These are phyloP conservation scores for Lactifluus subvellereus DNA, from an alignment of 768 basidiomycete species.

Conservation along the genomic window DNA sequence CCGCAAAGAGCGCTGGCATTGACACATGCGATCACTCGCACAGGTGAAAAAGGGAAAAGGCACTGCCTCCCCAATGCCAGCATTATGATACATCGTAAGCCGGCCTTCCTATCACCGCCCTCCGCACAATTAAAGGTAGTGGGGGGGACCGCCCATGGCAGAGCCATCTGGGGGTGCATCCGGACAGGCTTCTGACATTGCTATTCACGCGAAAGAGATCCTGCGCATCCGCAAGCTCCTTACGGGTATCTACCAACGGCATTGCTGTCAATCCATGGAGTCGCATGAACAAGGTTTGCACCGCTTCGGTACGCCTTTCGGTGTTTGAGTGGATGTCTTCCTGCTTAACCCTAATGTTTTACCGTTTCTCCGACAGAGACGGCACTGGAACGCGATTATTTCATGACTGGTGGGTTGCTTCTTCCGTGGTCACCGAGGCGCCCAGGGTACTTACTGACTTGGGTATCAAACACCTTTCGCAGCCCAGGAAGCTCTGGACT, in stretches of 20 bases:
- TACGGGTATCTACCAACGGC: constrained; percentile 84
- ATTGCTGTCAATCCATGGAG: constrained; percentile 70
- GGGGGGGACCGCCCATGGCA: constrained; percentile 30
- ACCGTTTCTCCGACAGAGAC: constrained; percentile 46
- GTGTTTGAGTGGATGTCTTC: constrained; percentile 19
- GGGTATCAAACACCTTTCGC: constrained; percentile 26
- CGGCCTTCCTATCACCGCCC: constrained; percentile 16
- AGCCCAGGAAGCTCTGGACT: constrained; percentile 84
- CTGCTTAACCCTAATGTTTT: constrained; percentile 26
- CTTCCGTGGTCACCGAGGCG: constrained; percentile 22
- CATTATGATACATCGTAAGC: constrained; percentile 96
- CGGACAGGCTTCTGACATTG: constrained; percentile 94
- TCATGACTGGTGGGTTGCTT: constrained; percentile 69
- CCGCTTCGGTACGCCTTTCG: constrained; percentile 64
- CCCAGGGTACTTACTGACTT: constrained; percentile 17
- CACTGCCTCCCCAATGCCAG: constrained; percentile 90
- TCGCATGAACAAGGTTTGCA: constrained; percentile 53
- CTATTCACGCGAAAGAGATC: constrained; percentile 97
- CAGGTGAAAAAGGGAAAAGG: constrained; percentile 80
- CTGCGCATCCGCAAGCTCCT: constrained; percentile 78
- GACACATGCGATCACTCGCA: constrained; percentile 16
- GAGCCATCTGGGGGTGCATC: constrained; percentile 96
- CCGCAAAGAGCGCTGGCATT: background rate
- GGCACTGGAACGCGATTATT: constrained; percentile 92
- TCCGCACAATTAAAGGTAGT: background rate